Evolutionary conservation across 179 eudicot species (phyloP).

Genomic region (Actinidia arguta): DNA sequence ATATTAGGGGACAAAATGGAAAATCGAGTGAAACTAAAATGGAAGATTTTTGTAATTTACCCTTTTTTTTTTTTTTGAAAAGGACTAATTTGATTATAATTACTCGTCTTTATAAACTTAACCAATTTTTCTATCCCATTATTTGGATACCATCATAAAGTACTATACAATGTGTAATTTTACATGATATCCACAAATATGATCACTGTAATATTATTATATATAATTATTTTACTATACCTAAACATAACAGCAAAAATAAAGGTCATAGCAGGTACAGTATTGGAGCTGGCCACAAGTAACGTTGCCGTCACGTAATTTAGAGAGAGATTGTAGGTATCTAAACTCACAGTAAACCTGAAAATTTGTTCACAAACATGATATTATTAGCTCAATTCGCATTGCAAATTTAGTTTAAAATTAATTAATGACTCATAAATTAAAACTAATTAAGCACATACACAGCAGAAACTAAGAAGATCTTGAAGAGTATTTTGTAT

Average conservation of each 20-base stretch:
- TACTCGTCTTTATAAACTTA: too few relatives aligned
- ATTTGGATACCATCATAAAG: too few relatives aligned
- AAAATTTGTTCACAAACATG: not conserved
- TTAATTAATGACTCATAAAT: not conserved
- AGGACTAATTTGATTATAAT: too few relatives aligned
- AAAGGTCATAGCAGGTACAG: not conserved
- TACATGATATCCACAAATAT: not conserved
- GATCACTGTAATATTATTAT: not conserved
- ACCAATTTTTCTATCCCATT: too few relatives aligned
- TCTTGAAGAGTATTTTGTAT: conserved; percentile 3
- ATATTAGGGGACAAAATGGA: too few relatives aligned
- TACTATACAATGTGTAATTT: too few relatives aligned
- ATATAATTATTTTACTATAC: not conserved
- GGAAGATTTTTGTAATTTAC: too few relatives aligned
- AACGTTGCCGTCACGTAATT: not conserved
- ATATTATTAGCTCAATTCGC: not conserved
- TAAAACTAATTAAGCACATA: not conserved
- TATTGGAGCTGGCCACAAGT: not conserved
- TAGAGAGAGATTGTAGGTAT: not conserved
- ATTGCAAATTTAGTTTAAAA: not conserved
- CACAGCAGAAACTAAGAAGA: conserved; percentile 1
- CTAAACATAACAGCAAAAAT: not conserved
- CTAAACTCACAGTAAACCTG: not conserved
- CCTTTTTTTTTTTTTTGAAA: too few relatives aligned
- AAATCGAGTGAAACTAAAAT: too few relatives aligned